phyloP scores from a whole-genome alignment of 2,329 filamentous ascomycete genomes.

The Colletotrichum liriopes region DNA sequence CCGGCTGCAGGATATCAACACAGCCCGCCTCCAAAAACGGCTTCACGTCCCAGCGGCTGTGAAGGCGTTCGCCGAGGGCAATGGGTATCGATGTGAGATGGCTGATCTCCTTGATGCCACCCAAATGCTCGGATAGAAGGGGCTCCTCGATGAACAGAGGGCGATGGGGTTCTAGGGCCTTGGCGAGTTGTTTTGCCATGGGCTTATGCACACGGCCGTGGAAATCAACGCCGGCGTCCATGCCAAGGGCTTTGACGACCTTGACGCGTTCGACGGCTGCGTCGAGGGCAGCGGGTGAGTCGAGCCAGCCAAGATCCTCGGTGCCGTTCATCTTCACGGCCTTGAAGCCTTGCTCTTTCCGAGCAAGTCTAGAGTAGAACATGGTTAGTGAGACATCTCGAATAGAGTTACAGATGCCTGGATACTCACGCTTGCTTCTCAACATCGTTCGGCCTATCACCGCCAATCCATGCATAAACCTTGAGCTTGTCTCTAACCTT shows the following conservation, averaged over 20 bases:
- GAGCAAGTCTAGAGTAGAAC: slow-evolving; percentile 60
- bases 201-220: slow-evolving; percentile 83
- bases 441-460: slow-evolving; percentile 79
- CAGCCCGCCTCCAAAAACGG: slow-evolving; percentile 78
- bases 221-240: slow-evolving; percentile 84
- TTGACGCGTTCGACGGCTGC: slow-evolving; percentile 77
- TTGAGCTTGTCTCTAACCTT: slow-evolving; percentile 79
- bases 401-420: background rate
- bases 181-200: slow-evolving; percentile 85
- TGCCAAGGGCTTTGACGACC: slow-evolving; percentile 77
- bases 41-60: slow-evolving; percentile 81
- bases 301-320: slow-evolving; percentile 82
- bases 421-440: slow-evolving; percentile 70
- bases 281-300: slow-evolving; percentile 77
- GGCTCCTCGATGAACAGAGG: slow-evolving; percentile 85
- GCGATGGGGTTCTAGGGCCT: slow-evolving; percentile 75
- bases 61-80: slow-evolving; percentile 80
- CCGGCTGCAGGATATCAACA: slow-evolving; percentile 81
- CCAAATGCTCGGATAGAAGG: slow-evolving; percentile 77
- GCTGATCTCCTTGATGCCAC: slow-evolving; percentile 73
- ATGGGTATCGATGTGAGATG: slow-evolving; percentile 74
- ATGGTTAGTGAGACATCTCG: background rate
- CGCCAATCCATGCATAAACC: slow-evolving; percentile 86
- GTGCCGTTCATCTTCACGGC: slow-evolving; percentile 87
- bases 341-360: slow-evolving; percentile 74